A percentile compares a stretch with the other conserved stretches of the same genome.
These are phyloP conservation scores for Raffaelea albimanens DNA, from an alignment of 2,329 filamentous ascomycete species.

Conservation along the genomic window DNA sequence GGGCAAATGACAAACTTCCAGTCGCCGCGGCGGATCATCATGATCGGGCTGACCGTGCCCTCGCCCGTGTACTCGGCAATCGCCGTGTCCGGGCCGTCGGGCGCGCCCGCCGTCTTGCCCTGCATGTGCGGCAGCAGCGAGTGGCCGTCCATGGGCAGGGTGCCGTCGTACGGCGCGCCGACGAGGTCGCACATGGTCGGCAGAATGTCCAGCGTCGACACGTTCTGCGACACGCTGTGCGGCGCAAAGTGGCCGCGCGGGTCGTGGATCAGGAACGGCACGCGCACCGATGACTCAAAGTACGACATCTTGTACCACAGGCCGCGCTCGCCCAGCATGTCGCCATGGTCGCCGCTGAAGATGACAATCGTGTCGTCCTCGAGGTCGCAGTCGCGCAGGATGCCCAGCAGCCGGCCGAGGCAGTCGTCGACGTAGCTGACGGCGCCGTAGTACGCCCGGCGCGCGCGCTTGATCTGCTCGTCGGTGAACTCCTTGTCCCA, in stretches of 20 bases:
- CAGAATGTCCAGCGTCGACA: constrained; percentile 83
- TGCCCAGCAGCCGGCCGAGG: constrained; percentile 70
- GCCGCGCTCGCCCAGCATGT: constrained; percentile 89
- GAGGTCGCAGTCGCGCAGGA: constrained; percentile 69
- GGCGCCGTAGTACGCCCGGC: constrained; percentile 84
- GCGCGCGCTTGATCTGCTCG: constrained; percentile 76
- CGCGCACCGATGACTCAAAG: constrained; percentile 83
- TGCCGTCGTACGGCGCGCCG: constrained; percentile 57
- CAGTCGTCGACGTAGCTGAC: constrained; percentile 93
- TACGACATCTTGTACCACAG: constrained; percentile 95
- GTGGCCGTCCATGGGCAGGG: constrained; percentile 76
- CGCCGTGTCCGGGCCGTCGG: constrained; percentile 66
- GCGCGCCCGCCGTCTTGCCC: constrained; percentile 23
- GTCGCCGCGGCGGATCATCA: constrained; percentile 84
- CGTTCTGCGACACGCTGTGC: constrained; percentile 70
- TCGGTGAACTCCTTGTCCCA: constrained; percentile 76
- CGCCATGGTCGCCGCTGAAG: constrained; percentile 88
- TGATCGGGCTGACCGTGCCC: constrained; percentile 76
- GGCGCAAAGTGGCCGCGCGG: constrained; percentile 59
- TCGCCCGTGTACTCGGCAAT: constrained; percentile 93
- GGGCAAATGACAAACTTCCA: constrained; percentile 92
- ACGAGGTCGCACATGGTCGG: constrained; percentile 81
- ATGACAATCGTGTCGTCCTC: constrained; percentile 83
- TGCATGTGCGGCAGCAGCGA: constrained; percentile 73
- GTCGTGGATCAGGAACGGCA: constrained; percentile 77